Evolutionary conservation across 768 basidiomycete species (phyloP).

Genomic region (Leccinellum albellum): DNA sequence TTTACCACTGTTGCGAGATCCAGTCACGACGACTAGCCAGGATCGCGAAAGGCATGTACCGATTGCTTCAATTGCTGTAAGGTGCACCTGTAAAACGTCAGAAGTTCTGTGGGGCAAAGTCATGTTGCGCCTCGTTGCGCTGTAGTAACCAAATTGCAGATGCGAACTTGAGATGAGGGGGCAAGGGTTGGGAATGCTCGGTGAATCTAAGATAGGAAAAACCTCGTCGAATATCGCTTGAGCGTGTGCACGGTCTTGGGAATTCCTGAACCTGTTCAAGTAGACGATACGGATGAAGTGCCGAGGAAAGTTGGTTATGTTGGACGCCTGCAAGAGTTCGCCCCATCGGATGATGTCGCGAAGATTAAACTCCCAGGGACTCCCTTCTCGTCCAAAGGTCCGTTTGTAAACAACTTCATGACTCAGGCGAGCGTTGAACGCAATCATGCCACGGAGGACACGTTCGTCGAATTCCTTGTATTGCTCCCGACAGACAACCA

Average conservation of each 20-base stretch:
- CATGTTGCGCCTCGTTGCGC: slow-evolving; percentile 30
- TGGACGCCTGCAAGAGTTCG: slow-evolving; percentile 41
- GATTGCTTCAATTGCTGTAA: slow-evolving; percentile 69
- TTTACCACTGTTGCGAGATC: slow-evolving; percentile 73
- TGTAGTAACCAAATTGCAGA: slow-evolving; percentile 67
- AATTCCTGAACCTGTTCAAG: slow-evolving; percentile 78
- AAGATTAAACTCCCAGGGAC: slow-evolving; percentile 98
- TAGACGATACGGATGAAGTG: slow-evolving; percentile 72
- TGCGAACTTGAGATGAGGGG: slow-evolving; percentile 38
- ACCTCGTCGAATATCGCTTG: slow-evolving; percentile 49
- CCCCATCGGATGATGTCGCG: slow-evolving; percentile 93
- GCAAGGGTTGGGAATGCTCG: slow-evolving; percentile 37
- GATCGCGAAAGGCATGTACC: slow-evolving; percentile 67
- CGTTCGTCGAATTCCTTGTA: slow-evolving; percentile 58
- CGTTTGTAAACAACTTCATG: slow-evolving; percentile 60
- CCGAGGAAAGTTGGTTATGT: slow-evolving; percentile 44
- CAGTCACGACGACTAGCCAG: slow-evolving; percentile 89
- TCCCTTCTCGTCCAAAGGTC: slow-evolving; percentile 71
- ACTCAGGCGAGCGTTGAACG: slow-evolving; percentile 71
- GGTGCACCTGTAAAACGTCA: slow-evolving; percentile 57
- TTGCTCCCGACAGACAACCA: slow-evolving; percentile 70
- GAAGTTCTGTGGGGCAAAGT: slow-evolving; percentile 39
- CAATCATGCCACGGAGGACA: slow-evolving; percentile 70
- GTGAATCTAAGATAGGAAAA: slow-evolving; percentile 38
- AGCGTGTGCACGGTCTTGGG: slow-evolving; percentile 58